phyloP scores from a whole-genome alignment of 2,329 filamentous ascomycete species.

The Xylariaceae sp. region DNA sequence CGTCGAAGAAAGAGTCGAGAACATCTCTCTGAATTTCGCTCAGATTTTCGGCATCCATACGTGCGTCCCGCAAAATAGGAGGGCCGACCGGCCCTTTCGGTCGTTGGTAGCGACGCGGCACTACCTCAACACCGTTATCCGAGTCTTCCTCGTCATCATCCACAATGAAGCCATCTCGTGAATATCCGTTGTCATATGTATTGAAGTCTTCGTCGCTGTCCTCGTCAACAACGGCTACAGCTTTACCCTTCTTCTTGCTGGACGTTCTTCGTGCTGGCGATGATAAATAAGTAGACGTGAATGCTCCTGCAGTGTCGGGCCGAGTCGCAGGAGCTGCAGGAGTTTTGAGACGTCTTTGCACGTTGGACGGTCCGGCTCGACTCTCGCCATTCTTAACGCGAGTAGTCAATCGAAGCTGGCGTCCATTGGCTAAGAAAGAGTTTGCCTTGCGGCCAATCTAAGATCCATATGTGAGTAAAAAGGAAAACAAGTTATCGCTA shows the following conservation, averaged over 20 bases:
- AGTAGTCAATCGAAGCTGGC: slow-evolving; percentile 41
- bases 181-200: slow-evolving; percentile 42
- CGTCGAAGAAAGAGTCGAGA: slow-evolving; percentile 60
- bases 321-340: slow-evolving; percentile 30
- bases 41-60: slow-evolving; percentile 46
- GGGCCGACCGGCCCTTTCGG: slow-evolving; percentile 47
- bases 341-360: slow-evolving; percentile 36
- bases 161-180: slow-evolving; percentile 37
- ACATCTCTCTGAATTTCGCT: slow-evolving; percentile 59
- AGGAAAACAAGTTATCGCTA: neutral
- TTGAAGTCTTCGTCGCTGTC: slow-evolving; percentile 37
- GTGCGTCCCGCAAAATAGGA: slow-evolving; percentile 56
- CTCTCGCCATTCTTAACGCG: slow-evolving; percentile 34
- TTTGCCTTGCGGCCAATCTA: slow-evolving; percentile 40
- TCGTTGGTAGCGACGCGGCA: slow-evolving; percentile 35
- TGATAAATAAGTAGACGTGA: slow-evolving; percentile 48
- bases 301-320: slow-evolving; percentile 17
- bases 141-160: slow-evolving; percentile 35
- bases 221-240: slow-evolving; percentile 31
- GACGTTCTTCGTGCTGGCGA: slow-evolving; percentile 44
- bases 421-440: slow-evolving; percentile 42
- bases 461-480: slow-evolving; percentile 22
- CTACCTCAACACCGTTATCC: slow-evolving; percentile 46
- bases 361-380: slow-evolving; percentile 30
- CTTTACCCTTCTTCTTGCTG: slow-evolving; percentile 34